These are phyloP conservation scores for Emmonsiellopsis sp. DNA, from an alignment of 2,329 filamentous ascomycete genomes.

Conservation along the genomic window DNA sequence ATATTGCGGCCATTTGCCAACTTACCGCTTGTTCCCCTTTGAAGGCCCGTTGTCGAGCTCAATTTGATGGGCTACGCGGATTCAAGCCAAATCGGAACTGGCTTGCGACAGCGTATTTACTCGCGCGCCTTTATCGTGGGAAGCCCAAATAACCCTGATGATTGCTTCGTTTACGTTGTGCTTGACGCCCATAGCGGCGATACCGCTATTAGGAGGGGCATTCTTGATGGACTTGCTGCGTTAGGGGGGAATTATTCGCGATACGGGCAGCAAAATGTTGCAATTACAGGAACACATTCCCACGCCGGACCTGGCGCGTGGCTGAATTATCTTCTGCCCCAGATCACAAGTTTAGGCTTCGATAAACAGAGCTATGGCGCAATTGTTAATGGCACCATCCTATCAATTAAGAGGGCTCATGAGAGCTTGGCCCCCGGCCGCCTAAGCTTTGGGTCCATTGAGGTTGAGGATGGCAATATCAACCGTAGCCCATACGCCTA, in stretches of 20 bases:
- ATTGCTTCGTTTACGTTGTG: slow-evolving; percentile 79
- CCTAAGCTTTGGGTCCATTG: slow-evolving; percentile 60
- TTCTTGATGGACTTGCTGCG: slow-evolving; percentile 61
- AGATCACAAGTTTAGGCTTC: slow-evolving; percentile 82
- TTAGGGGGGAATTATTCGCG: slow-evolving; percentile 64
- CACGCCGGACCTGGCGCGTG: slow-evolving; percentile 87
- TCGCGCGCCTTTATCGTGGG: slow-evolving; percentile 84
- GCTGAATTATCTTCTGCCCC: slow-evolving; percentile 88
- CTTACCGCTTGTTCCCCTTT: not conserved
- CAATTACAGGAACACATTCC: slow-evolving; percentile 85
- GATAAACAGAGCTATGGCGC: slow-evolving; percentile 78
- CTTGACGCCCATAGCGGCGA: slow-evolving; percentile 83
- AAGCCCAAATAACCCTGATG: slow-evolving; percentile 52
- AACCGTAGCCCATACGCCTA: slow-evolving; percentile 87
- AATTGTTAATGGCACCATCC: slow-evolving; percentile 74
- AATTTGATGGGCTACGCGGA: slow-evolving; percentile 90
- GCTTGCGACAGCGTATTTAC: slow-evolving; percentile 78
- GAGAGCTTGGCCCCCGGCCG: slow-evolving; percentile 60
- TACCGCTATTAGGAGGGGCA: slow-evolving; percentile 79
- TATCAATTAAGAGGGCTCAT: slow-evolving; percentile 77
- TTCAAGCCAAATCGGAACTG: slow-evolving; percentile 69
- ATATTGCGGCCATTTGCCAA: not conserved
- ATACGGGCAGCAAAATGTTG: slow-evolving; percentile 74
- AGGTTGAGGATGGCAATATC: slow-evolving; percentile 68
- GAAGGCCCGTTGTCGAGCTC: slow-evolving; percentile 74